Base-by-base conservation (phyloP, 768 basidiomycete species). In the Epithele typhae region DNA sequence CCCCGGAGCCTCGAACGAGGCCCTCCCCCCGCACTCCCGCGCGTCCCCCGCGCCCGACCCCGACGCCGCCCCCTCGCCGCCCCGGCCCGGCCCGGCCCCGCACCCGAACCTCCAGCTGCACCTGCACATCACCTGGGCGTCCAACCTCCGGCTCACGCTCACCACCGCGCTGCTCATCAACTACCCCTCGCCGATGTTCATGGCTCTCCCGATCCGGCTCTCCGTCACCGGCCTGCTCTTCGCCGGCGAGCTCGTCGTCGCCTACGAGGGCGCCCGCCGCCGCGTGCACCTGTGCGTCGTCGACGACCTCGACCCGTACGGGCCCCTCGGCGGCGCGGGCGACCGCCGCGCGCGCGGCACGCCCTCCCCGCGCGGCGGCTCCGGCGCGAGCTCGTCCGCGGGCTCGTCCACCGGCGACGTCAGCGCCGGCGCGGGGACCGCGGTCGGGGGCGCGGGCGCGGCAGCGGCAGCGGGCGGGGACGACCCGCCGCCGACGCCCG, bases 161-260 rank as follows among this genome's bases (percentile, higher is more conserved):
- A 83, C 89, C 24, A 98, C 96, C 0, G 94, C 92, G 8, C 76
- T 98, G 22, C 79, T 93, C 51, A 93, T 99, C 67, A 96, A 99
- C 68, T 97, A 98, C 64, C 96, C 96, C 5, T 92, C 92, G 0
- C 85, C 87, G 0, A 79, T 87, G 63, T 98, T 99, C 75, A 97
- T 99, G 94, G 84, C 90, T 12, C 77, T 99, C 21, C 96, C 96
- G 6, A 89, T 99, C 64, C 87, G 89, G 59, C 82, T 98, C 45
- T 87, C 84, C n/a, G 80, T 98, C 22, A 94, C 87, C 0, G 90
- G 91, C 1, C 73, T 98, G 48, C 72, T 92, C 12, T 90, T 98
- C 64, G 76, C 77, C 11, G 91, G 90, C 47, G 90, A 95, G 58
- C 69, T 98, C 37, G 87, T 89, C 8, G 77, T 97, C 27, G 96